phyloP scores from a whole-genome alignment of 1,284 basidiomycete species.

The Mycena citricolor region DNA sequence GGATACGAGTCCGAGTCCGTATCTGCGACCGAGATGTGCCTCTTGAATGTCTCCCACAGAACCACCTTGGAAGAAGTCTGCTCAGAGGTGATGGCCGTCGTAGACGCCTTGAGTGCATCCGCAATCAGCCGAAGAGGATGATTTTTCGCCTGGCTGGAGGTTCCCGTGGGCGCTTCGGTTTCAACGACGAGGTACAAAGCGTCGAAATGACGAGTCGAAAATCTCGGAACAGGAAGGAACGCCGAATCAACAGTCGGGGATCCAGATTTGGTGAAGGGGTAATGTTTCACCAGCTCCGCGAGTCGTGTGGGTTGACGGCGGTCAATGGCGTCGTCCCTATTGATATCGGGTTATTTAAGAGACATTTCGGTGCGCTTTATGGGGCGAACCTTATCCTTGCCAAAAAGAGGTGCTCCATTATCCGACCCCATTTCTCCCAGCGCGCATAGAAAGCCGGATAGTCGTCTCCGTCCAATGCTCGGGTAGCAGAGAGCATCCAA shows the following conservation, averaged over 20 bases:
- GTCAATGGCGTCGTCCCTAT: slow-evolving; percentile 57
- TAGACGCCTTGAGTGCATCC: slow-evolving; percentile 52
- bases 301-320: slow-evolving; percentile 66
- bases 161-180: slow-evolving; percentile 41
- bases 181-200: slow-evolving; percentile 67
- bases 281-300: slow-evolving; percentile 63
- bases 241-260: slow-evolving; percentile 39
- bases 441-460: slow-evolving; percentile 64
- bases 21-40: slow-evolving; percentile 31
- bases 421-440: slow-evolving; percentile 69
- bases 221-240: slow-evolving; percentile 55
- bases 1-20: slow-evolving; percentile 30
- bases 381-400: slow-evolving; percentile 61
- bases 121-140: slow-evolving; percentile 59
- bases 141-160: slow-evolving; percentile 40
- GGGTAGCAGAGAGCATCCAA: slow-evolving; percentile 59
- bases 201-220: slow-evolving; percentile 61
- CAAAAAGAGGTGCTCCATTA: slow-evolving; percentile 73
- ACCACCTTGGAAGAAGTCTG: slow-evolving; percentile 36
- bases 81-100: slow-evolving; percentile 26
- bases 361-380: slow-evolving; percentile 14
- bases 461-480: slow-evolving; percentile 48
- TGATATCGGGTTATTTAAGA: slow-evolving; percentile 1
- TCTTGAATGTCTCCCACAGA: slow-evolving; percentile 58
- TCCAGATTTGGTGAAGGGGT: slow-evolving; percentile 53